Base-by-base conservation (phyloP, 2,329 filamentous ascomycete species). In the Zasmidium angulare region DNA sequence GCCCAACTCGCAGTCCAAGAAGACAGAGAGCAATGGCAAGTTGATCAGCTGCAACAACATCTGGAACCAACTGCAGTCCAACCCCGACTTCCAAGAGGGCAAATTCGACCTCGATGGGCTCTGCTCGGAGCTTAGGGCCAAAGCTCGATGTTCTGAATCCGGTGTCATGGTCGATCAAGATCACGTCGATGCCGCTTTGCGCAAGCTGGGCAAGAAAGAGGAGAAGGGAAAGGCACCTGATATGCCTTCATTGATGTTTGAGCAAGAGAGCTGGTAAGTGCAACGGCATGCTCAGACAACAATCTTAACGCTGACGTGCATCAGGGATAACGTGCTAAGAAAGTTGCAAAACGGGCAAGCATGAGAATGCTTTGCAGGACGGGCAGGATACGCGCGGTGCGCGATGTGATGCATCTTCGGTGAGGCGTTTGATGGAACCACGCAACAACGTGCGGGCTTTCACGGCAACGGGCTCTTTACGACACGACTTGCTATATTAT, bases 81-180 rank as follows among this genome's bases (percentile, higher is more conserved):
- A 92, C 75, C 88, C 91, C 61, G 92, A 89, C 73, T 95, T 96
- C 68, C 89, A 93, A 72, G 90, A 86, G 59, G 93, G 93, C 68
- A 93, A 96, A 68, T 91, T 98, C 65, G 95, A 99, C 67, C 89
- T 99, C 51, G 95, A 99, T 72, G 87, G 89, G 31, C 84, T 99
- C 22, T 99, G 95, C 78, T 89, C 89, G 3, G 93, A 99, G 73
- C 85, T 99, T 14, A 90, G 93, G 65, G 90, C 93, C 74, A 99
- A 99, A 79, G 95, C 95, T 59, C 95, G 93, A 72, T 99, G 95
- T 75, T 96, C 92, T 0, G 90, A 96, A 67, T 89, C 84, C 19
- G 93, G 95, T 17, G 91, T 96, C 12, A 91, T 96, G 19, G 90
- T 99, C 22, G 89, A 92, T 63, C 88, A 96, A 77, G 86, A 86